These are phyloP conservation scores for Vigna angularis DNA, from an alignment of 306 rosid species.

Conservation along the genomic window DNA sequence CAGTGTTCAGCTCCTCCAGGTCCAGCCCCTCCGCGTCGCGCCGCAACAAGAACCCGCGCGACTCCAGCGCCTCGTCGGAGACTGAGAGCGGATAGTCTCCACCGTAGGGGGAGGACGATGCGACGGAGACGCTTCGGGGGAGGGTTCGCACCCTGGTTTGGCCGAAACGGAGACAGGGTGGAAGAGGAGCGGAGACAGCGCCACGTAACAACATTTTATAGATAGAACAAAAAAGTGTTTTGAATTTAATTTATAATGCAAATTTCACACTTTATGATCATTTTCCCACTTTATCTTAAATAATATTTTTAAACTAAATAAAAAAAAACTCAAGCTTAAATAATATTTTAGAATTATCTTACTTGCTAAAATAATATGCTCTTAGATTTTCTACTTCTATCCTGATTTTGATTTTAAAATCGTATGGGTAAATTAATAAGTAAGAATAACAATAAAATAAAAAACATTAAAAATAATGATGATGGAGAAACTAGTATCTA, in stretches of 20 bases:
- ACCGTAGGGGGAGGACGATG: slow-evolving; percentile 35
- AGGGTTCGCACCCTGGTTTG: background rate
- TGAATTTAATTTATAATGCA: background rate
- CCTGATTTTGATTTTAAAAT: no score
- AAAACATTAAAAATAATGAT: no score
- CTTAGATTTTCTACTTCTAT: no score
- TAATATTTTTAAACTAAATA: no score
- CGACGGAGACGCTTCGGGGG: slow-evolving; percentile 47
- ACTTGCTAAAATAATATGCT: no score
- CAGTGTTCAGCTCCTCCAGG: slow-evolving; percentile 75
- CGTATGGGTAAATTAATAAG: no score
- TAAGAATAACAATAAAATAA: no score
- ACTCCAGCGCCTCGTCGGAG: slow-evolving; percentile 66
- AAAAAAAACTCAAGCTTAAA: no score
- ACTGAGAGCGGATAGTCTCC: slow-evolving; percentile 46
- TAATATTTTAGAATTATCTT: no score
- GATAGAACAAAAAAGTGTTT: background rate
- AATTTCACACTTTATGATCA: no score
- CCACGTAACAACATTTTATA: slow-evolving; percentile 69
- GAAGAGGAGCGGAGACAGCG: slow-evolving; percentile 46
- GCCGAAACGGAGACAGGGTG: slow-evolving; percentile 37
- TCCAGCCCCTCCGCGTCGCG: slow-evolving; percentile 62
- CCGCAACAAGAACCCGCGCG: slow-evolving; percentile 77
- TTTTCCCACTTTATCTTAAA: no score
- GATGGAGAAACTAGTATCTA: no score